A percentile compares a stretch with the other conserved stretches of the same genome.
These are phyloP conservation scores for Wickerhamomyces mucosus DNA, from an alignment of 805 yeast genomes.

Conservation along the genomic window DNA sequence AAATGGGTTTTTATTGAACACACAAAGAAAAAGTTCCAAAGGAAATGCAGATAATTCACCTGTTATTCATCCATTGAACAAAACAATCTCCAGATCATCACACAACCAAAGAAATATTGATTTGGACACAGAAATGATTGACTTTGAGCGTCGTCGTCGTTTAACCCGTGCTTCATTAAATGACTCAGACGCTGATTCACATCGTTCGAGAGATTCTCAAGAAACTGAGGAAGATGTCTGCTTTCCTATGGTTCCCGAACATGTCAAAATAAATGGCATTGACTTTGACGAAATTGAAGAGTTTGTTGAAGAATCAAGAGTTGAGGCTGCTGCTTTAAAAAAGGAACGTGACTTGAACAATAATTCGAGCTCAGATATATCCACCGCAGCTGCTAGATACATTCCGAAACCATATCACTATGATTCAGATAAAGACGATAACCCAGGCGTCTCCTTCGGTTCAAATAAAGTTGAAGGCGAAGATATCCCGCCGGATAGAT, in stretches of 20 bases:
- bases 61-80: conserved; percentile 14
- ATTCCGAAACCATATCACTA: conserved; percentile 38
- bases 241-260: conserved; percentile 79
- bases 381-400: conserved; percentile 51
- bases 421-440: conserved; percentile 4
- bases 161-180: conserved; percentile 24
- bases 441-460: conserved; percentile 31
- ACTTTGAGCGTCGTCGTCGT: conserved; percentile 24
- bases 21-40: conserved; percentile 14
- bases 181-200: conserved; percentile 63
- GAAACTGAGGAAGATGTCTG: conserved; percentile 98
- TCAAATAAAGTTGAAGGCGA: conserved; percentile 28
- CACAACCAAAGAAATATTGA: conserved; percentile 8
- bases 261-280: conserved; percentile 59
- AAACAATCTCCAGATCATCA: conserved; percentile 15
- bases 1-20: conserved; percentile 23
- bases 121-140: conserved; percentile 28
- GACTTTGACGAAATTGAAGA: conserved; percentile 89
- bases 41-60: conserved; percentile 14
- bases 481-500: conserved; percentile 55
- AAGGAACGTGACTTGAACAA: conserved; percentile 10
- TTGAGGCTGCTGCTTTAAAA: conserved; percentile 29
- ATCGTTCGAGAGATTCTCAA: conserved; percentile 68
- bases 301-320: conserved; percentile 54
- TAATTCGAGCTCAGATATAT: conserved; percentile 22